These are phyloP conservation scores for Suhomyces pyralidae DNA, from an alignment of 805 yeast genomes.

Conservation along the genomic window DNA sequence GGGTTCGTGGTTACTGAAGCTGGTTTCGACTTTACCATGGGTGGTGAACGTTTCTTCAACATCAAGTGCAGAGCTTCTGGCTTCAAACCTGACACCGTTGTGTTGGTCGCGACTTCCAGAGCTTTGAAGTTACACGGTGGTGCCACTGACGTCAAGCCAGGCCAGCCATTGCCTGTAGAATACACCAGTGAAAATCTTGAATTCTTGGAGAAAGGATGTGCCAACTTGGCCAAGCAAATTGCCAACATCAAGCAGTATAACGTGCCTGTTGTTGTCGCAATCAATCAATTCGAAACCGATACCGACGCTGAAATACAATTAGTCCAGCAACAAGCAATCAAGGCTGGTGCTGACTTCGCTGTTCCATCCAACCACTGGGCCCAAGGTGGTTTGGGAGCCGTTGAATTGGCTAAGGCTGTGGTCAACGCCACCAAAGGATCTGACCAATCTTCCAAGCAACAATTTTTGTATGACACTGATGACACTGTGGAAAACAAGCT, in stretches of 20 bases:
- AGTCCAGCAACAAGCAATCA: constrained; percentile 73
- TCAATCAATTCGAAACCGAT: constrained; percentile 83
- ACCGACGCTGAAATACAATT: constrained; percentile 75
- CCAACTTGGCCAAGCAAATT: constrained; percentile 88
- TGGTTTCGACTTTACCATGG: constrained; percentile 89
- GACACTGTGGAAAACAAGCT: constrained; percentile 78
- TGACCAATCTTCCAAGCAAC: constrained; percentile 34
- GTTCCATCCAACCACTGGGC: constrained; percentile 93
- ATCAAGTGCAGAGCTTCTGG: constrained; percentile 94
- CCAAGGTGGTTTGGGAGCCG: constrained; percentile 89
- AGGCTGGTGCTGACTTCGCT: constrained; percentile 93
- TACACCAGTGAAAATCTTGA: constrained; percentile 81
- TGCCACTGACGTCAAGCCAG: constrained; percentile 95
- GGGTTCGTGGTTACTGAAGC: constrained; percentile 87
- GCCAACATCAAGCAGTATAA: constrained; percentile 80
- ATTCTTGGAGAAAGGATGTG: constrained; percentile 72
- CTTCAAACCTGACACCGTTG: constrained; percentile 82
- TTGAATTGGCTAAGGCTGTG: constrained; percentile 80
- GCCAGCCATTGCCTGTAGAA: constrained; percentile 77
- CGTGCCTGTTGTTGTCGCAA: constrained; percentile 91
- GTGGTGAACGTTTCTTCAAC: constrained; percentile 83
- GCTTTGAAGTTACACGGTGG: constrained; percentile 98
- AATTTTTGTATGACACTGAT: constrained; percentile 66
- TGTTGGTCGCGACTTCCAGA: constrained; percentile 91
- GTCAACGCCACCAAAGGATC: constrained; percentile 58